Base-by-base conservation (phyloP, 257 asterid species). In the Scutellaria galericulata region DNA sequence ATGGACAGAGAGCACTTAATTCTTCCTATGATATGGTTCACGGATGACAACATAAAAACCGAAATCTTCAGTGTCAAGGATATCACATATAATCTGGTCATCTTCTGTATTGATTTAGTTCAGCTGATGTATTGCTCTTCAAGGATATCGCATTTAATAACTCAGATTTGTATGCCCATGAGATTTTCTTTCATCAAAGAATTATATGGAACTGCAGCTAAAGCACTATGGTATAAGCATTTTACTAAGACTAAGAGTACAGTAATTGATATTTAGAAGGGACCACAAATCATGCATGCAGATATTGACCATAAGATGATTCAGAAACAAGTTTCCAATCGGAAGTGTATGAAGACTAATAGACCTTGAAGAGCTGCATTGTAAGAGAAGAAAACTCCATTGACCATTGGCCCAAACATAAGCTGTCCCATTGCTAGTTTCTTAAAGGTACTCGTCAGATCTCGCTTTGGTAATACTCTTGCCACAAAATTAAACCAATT, bases 341-440 rank as follows among this genome's bases (percentile, higher is more conserved):
- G 18, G 53, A 44, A 77, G 66, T 35, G 46, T 42, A 66, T 39
- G 66, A 46, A 42, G 7, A 58, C 42, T 6, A 27, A 20, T 57
- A 45, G 81, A 91, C 98, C 97, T 91, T 91, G 98, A 69, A 88
- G 77, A 63, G 81, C 90, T 7, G 98, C 97, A 74, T 91, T 93
- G 80, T 68, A 93, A 70, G 93, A 77, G 85, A 84, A 93, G 89
- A 93, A 89, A 31, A 54, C 39, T 2, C 88, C 80, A 80, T 86
- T 86, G 70, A 87, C 79, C 48, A 70, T 7, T 62, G 97, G 91
- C 78, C 87, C 95, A 66, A 61, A 88, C 47, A 75, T 52, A 55
- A 89, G 84, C 86, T 91, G 97, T 12, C 98, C 97, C 78, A 84
- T 77, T 65, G 77, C 81, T 66, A 91, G 73, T 66, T 93, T 93